Percentiles rank a stretch among this genome's conserved stretches.
phyloP scores from a whole-genome alignment of 2,329 filamentous ascomycete species.

The Thielaviopsis euricoi region DNA sequence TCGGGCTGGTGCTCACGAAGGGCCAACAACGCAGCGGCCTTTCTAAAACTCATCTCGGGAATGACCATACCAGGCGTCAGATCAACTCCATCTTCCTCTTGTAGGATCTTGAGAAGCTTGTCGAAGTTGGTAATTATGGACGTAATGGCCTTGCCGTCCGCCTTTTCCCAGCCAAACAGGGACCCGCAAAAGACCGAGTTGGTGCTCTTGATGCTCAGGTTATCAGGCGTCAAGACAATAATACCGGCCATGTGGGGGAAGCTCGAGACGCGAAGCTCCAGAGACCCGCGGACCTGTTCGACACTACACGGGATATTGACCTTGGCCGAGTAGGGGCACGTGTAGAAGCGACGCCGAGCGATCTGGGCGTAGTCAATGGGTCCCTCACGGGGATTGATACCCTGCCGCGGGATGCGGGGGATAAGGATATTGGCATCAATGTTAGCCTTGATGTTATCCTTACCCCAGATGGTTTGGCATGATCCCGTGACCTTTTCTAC shows the following conservation, averaged over 20 bases:
- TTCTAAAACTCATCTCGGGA: slow-evolving; percentile 86
- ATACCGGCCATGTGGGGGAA: slow-evolving; percentile 97
- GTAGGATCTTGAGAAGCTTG: slow-evolving; percentile 62
- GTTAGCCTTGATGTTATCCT: slow-evolving; percentile 46
- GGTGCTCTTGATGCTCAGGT: slow-evolving; percentile 70
- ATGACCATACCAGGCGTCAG: slow-evolving; percentile 90
- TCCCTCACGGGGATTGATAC: slow-evolving; percentile 51
- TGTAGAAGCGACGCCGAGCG: slow-evolving; percentile 59
- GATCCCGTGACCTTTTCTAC: slow-evolving; percentile 57
- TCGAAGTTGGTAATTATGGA: slow-evolving; percentile 78
- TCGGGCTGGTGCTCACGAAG: slow-evolving; percentile 71
- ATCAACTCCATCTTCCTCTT: slow-evolving; percentile 69
- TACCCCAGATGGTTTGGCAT: slow-evolving; percentile 75
- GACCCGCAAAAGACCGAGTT: slow-evolving; percentile 90
- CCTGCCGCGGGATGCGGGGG: slow-evolving; percentile 64
- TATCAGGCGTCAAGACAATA: slow-evolving; percentile 69
- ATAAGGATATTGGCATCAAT: slow-evolving; percentile 65
- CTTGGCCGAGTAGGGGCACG: slow-evolving; percentile 59
- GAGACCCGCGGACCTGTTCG: slow-evolving; percentile 50
- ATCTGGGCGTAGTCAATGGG: slow-evolving; percentile 67
- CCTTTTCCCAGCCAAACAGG: slow-evolving; percentile 74
- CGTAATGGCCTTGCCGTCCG: slow-evolving; percentile 64
- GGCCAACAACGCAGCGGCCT: slow-evolving; percentile 69
- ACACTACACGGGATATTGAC: slow-evolving; percentile 76
- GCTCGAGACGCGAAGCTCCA: slow-evolving; percentile 71